These are phyloP conservation scores for Durotheca rogersii DNA, from an alignment of 495 filamentous ascomycete genomes.

Conservation along the genomic window DNA sequence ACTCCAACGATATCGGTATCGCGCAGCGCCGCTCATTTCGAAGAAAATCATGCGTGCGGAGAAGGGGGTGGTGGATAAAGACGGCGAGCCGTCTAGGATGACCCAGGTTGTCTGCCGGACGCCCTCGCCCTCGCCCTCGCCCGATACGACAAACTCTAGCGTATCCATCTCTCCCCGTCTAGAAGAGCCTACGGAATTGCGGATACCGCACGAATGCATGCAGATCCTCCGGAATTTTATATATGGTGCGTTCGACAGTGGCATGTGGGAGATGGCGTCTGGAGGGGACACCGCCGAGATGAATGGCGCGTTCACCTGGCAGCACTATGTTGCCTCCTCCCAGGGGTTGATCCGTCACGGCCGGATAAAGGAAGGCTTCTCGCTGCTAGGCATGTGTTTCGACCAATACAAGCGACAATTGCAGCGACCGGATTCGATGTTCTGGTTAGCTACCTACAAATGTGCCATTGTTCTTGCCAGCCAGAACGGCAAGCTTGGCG, in stretches of 20 bases:
- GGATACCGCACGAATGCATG: slow-evolving; percentile 37
- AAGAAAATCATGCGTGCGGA: slow-evolving; percentile 31
- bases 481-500: slow-evolving; percentile 14
- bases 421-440: slow-evolving; percentile 19
- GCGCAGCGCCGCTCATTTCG: slow-evolving; percentile 30
- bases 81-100: slow-evolving; percentile 4
- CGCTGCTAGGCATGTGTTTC: slow-evolving; percentile 19
- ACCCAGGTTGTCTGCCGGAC: slow-evolving; percentile 37
- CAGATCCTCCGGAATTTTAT: slow-evolving; percentile 37
- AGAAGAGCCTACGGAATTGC: slow-evolving; percentile 30
- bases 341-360: slow-evolving; percentile 31
- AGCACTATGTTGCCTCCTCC: slow-evolving; percentile 32
- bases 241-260: slow-evolving; percentile 31
- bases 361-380: slow-evolving; percentile 23
- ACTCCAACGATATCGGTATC: slow-evolving; percentile 40
- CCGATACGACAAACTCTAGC: slow-evolving; percentile 23
- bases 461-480: slow-evolving; percentile 27
- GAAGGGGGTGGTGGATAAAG: slow-evolving; percentile 7
- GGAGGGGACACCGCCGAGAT: slow-evolving; percentile 24
- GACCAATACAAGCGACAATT: slow-evolving; percentile 22
- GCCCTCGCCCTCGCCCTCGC: slow-evolving; percentile 32
- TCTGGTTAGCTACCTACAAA: slow-evolving; percentile 24
- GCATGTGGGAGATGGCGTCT: slow-evolving; percentile 30
- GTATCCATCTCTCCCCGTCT: slow-evolving; percentile 30
- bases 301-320: slow-evolving; percentile 33